Evolutionary conservation across 345 rosid species (phyloP).

Genomic region (Excoecaria cochinchinensis): DNA sequence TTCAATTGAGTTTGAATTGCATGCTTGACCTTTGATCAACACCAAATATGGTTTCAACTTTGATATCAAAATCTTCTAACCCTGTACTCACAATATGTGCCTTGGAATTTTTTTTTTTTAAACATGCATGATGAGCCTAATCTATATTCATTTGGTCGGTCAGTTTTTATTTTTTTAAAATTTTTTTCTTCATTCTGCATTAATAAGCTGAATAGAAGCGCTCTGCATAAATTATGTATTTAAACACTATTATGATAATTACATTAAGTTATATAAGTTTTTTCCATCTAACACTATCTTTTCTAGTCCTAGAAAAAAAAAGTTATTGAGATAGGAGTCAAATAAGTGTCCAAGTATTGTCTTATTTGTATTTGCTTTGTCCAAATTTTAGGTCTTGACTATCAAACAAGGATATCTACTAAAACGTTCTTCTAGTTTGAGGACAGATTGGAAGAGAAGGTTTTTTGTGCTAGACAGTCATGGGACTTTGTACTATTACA

Average conservation of each 20-base stretch:
- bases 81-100: neutral
- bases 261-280: neutral
- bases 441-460: slow-evolving; percentile 85
- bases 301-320: neutral
- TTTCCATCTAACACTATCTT: neutral
- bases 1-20: neutral
- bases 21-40: neutral
- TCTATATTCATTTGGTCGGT: neutral
- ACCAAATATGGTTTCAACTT: neutral
- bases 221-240: neutral
- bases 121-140: neutral
- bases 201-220: neutral
- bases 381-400: slow-evolving; percentile 45
- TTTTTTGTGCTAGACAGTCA: slow-evolving; percentile 83
- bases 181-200: too few species aligned
- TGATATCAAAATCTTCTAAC: neutral
- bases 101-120: neutral
- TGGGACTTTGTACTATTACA: slow-evolving; percentile 73
- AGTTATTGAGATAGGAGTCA: neutral
- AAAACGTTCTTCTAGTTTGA: slow-evolving; percentile 65
- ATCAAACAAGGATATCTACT: slow-evolving; percentile 80
- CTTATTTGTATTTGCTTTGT: slow-evolving; percentile 12
- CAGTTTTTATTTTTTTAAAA: neutral
- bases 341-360: neutral
- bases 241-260: neutral